Conservation (phyloP, 164 flowering plant genomes). For the Stephania japonica region DNA sequence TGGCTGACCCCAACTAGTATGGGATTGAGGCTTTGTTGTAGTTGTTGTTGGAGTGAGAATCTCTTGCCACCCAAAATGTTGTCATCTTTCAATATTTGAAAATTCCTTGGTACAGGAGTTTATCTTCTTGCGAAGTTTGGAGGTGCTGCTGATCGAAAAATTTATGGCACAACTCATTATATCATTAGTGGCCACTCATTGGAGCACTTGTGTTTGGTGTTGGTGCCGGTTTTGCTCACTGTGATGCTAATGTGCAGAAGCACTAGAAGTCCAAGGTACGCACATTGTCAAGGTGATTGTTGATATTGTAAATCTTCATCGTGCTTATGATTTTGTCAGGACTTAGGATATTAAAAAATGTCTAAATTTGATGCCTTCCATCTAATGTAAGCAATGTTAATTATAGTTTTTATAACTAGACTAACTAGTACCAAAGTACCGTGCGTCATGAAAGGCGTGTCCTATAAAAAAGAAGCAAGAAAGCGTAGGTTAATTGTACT, state of each 20-base stretch:
- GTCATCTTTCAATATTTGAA: slow-evolving; percentile 9
- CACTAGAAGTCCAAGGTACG: slow-evolving; percentile 36
- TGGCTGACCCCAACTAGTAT: too few relatives aligned
- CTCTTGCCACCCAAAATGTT: background rate
- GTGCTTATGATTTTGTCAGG: background rate
- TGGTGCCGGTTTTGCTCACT: slow-evolving; percentile 35
- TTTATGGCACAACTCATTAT: slow-evolving; percentile 36
- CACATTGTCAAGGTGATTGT: background rate
- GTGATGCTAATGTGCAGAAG: slow-evolving; percentile 45
- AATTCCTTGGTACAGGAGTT: slow-evolving; percentile 28
- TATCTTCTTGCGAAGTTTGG: slow-evolving; percentile 41
- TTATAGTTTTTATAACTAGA: too few relatives aligned
- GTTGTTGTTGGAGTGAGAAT: background rate
- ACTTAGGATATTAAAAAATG: background rate
- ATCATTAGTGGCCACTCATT: slow-evolving; percentile 57
- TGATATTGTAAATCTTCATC: background rate
- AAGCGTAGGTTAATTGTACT: too few relatives aligned
- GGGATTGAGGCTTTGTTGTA: too few relatives aligned
- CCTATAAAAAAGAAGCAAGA: too few relatives aligned
- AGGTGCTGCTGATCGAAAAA: slow-evolving; percentile 42
- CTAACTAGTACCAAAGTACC: too few relatives aligned
- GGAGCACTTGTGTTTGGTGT: slow-evolving; percentile 48
- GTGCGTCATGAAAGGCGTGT: too few relatives aligned
- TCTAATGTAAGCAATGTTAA: too few relatives aligned
- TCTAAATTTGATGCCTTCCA: too few relatives aligned